Base-by-base conservation (phyloP, 345 rosid genomes). In the Linum lewisii region DNA sequence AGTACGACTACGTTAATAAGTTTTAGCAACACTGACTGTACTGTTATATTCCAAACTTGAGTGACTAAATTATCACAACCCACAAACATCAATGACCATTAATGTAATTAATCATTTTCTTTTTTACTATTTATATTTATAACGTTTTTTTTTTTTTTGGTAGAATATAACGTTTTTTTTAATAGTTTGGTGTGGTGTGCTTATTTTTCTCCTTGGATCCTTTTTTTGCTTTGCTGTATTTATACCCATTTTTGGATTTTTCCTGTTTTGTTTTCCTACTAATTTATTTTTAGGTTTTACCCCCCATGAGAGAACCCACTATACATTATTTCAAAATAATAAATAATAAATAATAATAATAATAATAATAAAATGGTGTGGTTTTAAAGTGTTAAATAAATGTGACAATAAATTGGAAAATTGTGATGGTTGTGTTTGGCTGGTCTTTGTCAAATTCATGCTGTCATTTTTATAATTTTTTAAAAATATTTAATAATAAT, bases 191-290 rank as follows among this genome's bases (percentile, higher is more conserved):
- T n/a, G n/a, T n/a, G n/a, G 2, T 5, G 1, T 56, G 32, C 24
- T 56, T 8, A 21, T 53, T 24, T 53, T 53, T n/a, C 59, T 21
- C 32, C 26, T 24, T 29, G 34, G 19, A 16, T 23, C 36, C 24
- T 57, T 57, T 18, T 57, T 26, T 36, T 9, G 20, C 24, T 13
- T 57, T 57, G 14, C 19, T 36, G 32, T 25, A n/a, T 57, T 9
- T 36, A 15, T 57, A 1, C 21, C 36, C 61, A 29, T 29, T 5
- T 57, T 57, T 57, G 19, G 20, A 29, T 57, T 23, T 20, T 26
- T 57, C 61, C 47, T 57, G 44, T 57, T 57, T 36, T n/a, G 20
- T 21, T 57, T 57, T 56, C 15, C 24, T 56, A 22, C n/a, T 21
- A 24, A 24, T 53, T 24, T 53, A 21, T 24, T 53, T 53, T 24